Percentiles rank a stretch among this genome's conserved stretches.
phyloP scores from a whole-genome alignment of 352 stramenopile species.

The Pilasporangium apinafurcum region DNA sequence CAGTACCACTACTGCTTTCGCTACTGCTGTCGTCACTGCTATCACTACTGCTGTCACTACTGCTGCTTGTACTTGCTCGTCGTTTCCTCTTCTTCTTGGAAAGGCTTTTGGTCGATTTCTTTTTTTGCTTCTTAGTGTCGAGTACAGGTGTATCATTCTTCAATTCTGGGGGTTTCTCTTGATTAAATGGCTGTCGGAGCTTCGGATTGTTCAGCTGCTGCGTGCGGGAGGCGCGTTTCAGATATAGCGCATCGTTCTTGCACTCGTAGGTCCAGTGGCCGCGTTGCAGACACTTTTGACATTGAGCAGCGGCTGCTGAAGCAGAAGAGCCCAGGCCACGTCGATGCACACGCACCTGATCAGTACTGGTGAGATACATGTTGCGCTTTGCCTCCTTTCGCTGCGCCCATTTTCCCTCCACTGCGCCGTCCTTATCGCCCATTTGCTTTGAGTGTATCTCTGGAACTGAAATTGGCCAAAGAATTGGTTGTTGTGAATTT shows the following conservation, averaged over 20 bases:
- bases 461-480: too few species aligned
- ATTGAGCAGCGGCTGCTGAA: constrained; percentile 32
- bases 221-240: constrained; percentile 68
- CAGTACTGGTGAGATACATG: constrained; percentile 82
- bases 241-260: constrained; percentile 80
- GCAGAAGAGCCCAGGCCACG: constrained; percentile 14
- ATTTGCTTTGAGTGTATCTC: too few species aligned
- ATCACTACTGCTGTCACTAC: constrained; percentile 21
- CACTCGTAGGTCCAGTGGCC: constrained; percentile 88
- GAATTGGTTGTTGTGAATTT: too few species aligned
- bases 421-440: constrained; percentile 28
- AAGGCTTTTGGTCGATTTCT: constrained; percentile 7
- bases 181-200: constrained; percentile 75
- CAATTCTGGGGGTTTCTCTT: constrained; percentile 58
- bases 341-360: constrained; percentile 54
- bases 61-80: constrained; percentile 8
- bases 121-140: constrained; percentile 7
- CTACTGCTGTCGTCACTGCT: constrained; percentile 9
- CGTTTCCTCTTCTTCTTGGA: constrained; percentile 13
- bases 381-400: constrained; percentile 73
- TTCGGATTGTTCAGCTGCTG: constrained; percentile 78
- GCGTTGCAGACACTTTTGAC: constrained; percentile 74
- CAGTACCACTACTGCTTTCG: constrained; percentile 5
- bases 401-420: constrained; percentile 54
- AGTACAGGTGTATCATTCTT: constrained; percentile 24